Evolutionary conservation across 345 rosid species (phyloP).

Genomic region (Citropsis articulata): DNA sequence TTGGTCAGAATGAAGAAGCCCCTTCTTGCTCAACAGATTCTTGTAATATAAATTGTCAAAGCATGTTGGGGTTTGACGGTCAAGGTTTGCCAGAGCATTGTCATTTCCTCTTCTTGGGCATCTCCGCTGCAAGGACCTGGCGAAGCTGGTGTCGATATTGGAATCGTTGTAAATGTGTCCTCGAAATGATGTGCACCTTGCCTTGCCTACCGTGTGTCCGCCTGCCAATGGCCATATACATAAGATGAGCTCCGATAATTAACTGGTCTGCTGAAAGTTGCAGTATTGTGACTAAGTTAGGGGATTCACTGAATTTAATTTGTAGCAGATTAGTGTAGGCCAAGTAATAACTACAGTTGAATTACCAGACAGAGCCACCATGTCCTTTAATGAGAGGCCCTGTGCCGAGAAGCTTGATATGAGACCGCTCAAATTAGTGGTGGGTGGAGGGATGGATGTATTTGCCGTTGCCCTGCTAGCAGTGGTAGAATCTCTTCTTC

Average conservation of each 20-base stretch:
- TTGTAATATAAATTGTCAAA: constrained; percentile 37
- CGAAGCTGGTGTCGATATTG: constrained; percentile 27
- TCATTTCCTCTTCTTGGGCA: constrained; percentile 31
- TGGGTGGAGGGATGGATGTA: constrained; percentile 33
- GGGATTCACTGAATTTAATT: not conserved
- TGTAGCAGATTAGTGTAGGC: no score
- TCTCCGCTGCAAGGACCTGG: constrained; percentile 5
- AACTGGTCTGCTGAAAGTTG: no score
- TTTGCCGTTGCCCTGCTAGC: constrained; percentile 40
- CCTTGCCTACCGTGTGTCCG: constrained; percentile 39
- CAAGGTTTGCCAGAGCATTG: constrained; percentile 22
- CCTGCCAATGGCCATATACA: constrained; percentile 14
- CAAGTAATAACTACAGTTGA: not conserved
- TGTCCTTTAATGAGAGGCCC: constrained; percentile 39
- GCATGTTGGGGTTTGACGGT: constrained; percentile 17
- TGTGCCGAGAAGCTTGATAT: constrained; percentile 37
- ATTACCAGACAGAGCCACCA: constrained; percentile 51
- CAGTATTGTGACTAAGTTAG: no score
- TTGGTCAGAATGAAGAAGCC: constrained; percentile 47
- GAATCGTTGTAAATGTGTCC: constrained; percentile 34
- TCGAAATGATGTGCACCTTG: constrained; percentile 31
- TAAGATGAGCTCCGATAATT: not conserved
- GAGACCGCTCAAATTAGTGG: constrained; percentile 34
- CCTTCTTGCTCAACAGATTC: constrained; percentile 30
- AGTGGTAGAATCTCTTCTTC: constrained; percentile 48